Evolutionary conservation across 2,329 filamentous ascomycete species (phyloP), one percentile per base, ranked within the genome.

Genomic region (Penicillium freii): DNA sequence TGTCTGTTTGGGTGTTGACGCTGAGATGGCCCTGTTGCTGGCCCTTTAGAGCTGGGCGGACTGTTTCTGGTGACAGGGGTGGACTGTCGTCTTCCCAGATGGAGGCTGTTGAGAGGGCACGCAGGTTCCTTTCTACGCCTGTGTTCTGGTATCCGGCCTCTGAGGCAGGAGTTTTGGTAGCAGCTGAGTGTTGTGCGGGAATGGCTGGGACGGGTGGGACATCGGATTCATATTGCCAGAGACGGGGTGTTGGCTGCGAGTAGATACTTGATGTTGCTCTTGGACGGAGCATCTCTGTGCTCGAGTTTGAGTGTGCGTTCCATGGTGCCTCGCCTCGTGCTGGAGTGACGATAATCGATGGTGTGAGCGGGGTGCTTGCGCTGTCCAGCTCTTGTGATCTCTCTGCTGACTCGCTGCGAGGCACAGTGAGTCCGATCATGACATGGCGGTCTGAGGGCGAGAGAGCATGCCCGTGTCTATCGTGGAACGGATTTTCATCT

Each of bases 361-460:
- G 78, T 1, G 78, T 80, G 19, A 71, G 67, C 1, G 77, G 76
- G 3, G 75, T 76, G 13, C 63, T 63, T 53, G 66, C 61, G 58
- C 68, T 68, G 34, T 75, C 69, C 15, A 62, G 50, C 29, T 68
- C 71, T 54, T 59, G 68, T 15, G 62, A 33, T 25, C 58, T 61
- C 23, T 67, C 60, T 0, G 62, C 58, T 6, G 72, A 64, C 47
- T 75, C 71, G 42, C 71, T 59, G 43, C 66, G 66, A 31, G 77
- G 74, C 19, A 80, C 68, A 5, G 71, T 73, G 10, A 79, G 69
- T 11, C 79, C 78, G 52, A 81, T 81, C 57, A 78, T 71, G 17
- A 81, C 76, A 13, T 76, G 73, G 13, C 76, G 67, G 57, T 78
- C 77, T 1, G 75, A 77, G 2, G 78, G 77, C 4, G 78, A 80